Conservation (phyloP, 208 protist genomes). For the Acanthamoeba quina region DNA sequence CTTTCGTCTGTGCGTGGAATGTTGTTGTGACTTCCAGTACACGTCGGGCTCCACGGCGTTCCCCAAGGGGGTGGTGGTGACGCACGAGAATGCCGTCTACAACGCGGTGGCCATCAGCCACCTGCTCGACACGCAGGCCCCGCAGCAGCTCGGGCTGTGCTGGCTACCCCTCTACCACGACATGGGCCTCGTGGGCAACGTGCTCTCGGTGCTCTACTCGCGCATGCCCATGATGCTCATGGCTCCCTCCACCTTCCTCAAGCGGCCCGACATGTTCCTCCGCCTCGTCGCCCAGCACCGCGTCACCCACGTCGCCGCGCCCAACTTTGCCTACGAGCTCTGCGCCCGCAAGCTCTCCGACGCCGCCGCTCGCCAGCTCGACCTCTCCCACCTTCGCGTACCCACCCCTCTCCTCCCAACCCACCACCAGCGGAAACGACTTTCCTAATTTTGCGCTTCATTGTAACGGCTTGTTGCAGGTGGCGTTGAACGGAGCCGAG, state of each 20-base stretch:
- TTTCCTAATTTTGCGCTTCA: too few species aligned
- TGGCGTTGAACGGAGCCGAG: conserved; percentile 52
- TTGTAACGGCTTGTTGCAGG: not conserved
- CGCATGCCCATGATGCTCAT: conserved; percentile 65
- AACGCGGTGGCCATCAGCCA: conserved; percentile 39
- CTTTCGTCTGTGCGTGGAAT: not conserved
- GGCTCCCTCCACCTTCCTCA: conserved; percentile 30
- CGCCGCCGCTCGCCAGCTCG: not conserved
- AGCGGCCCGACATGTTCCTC: conserved; percentile 45
- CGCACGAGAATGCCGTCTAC: conserved; percentile 56
- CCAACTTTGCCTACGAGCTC: conserved; percentile 58
- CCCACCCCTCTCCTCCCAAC: not conserved
- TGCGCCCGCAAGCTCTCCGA: conserved; percentile 32
- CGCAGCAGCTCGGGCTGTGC: conserved; percentile 25
- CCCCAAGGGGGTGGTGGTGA: conserved; percentile 65
- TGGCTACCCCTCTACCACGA: conserved; percentile 64
- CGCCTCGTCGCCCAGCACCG: not conserved
- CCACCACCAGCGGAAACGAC: not conserved
- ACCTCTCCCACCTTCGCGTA: conserved; percentile 3
- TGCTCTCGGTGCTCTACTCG: conserved; percentile 54
- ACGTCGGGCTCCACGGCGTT: conserved; percentile 47
- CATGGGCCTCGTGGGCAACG: conserved; percentile 58
- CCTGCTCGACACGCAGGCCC: conserved; percentile 41
- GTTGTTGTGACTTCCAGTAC: conserved; percentile 29
- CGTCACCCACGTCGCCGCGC: conserved; percentile 43